Evolutionary conservation across 169 alveolate genomes (phyloP), one percentile per base, ranked within the genome.

Genomic region (Theileria luwenshuni): DNA sequence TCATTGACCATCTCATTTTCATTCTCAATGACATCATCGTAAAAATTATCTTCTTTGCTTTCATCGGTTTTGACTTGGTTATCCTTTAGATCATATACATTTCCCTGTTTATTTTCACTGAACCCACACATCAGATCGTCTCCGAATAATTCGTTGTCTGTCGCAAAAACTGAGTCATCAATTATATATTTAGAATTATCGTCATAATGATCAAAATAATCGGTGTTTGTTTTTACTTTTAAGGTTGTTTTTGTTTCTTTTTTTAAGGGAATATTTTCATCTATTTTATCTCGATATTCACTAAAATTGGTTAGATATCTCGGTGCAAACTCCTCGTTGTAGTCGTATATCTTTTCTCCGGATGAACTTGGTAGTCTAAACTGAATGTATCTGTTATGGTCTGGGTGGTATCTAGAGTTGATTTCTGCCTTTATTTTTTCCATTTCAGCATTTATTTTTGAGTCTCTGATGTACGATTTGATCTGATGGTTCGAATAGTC

Each of bases 401-500:
- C 32, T 41, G 5, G 28, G 51, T 0, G 28, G 69, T 76, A 38
- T 90, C 86, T 47, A 71, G 80, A 0, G 92, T 84, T 85, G 85
- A 77, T 28, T 76, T 80, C 12, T 72, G 86, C 51, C 90, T 25
- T 92, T 58, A 92, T 65, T 54, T 71, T 84, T 67, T 92, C 95
- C n/a, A 92, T 90, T 83, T 92, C 95, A 30, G 85, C 88, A 33
- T 90, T 92, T 1, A 92, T 92, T 25, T 83, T 90, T 13, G 90
- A 80, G 70, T 88, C 90, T 58, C 94, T 83, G 49, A 92, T 77
- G 65, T 92, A 94, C 10, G 92, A 90, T 60, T 90, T 90, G n/a
- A 94, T 80, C 69, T 93, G 94, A 17, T 86, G 86, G 56, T 85
- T 90, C 15, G 95, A 86, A 65, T 92, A 94, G 60, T 90, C 83